Evolutionary conservation across 2,329 filamentous ascomycete genomes (phyloP).

Genomic region (Penicillium sp.): DNA sequence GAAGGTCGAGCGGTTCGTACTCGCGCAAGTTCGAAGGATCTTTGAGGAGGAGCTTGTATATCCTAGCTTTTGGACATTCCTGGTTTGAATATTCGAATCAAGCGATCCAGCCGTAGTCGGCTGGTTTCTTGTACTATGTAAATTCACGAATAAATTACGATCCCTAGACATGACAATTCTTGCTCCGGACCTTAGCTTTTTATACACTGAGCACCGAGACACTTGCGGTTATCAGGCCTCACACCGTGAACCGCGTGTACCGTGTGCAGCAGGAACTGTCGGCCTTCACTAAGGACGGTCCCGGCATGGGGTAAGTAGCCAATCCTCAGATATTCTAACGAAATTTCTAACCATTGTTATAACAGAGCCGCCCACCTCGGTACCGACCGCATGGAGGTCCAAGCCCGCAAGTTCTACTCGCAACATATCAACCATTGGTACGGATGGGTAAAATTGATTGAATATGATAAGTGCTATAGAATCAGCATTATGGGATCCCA

Average conservation of each 20-base stretch:
- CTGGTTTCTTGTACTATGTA: constrained; percentile 13
- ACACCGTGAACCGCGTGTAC: constrained; percentile 93
- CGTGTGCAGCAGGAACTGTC: constrained; percentile 88
- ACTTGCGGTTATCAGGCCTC: not conserved
- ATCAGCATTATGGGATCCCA: not conserved
- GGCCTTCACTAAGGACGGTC: constrained; percentile 63
- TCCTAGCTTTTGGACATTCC: constrained; percentile 96
- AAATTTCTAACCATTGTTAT: constrained; percentile 18
- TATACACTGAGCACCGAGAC: no score
- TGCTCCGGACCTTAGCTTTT: not conserved
- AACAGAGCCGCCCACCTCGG: constrained; percentile 70
- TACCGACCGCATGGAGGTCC: constrained; percentile 94
- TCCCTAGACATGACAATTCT: constrained; percentile 6
- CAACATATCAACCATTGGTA: constrained; percentile 62
- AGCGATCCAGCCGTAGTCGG: no score
- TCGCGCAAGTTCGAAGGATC: constrained; percentile 93
- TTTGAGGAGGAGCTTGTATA: constrained; percentile 99
- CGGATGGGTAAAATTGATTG: not conserved
- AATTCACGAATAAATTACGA: constrained; percentile 17
- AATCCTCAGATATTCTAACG: constrained; percentile 7
- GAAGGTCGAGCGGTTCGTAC: constrained; percentile 95
- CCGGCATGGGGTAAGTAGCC: constrained; percentile 49
- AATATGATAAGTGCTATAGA: not conserved
- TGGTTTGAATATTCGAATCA: constrained; percentile 58
- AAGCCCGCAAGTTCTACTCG: constrained; percentile 99